phyloP scores from a whole-genome alignment of 192 early-diverging fungal genomes.

The Coemansia sp. region DNA sequence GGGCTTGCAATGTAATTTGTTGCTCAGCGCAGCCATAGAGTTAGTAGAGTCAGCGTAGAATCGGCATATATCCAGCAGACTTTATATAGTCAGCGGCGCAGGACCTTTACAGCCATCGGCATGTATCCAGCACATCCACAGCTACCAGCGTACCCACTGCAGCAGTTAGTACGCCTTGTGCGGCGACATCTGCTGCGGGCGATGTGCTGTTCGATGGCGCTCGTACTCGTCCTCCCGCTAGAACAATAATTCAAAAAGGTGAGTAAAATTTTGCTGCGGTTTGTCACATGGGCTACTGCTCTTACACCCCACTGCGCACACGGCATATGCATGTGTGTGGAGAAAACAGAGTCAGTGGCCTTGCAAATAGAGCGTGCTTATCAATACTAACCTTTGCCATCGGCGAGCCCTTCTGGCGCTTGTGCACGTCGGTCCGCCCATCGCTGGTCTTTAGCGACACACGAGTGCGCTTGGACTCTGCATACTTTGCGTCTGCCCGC shows the following conservation, averaged over 20 bases:
- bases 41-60: background rate
- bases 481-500: background rate
- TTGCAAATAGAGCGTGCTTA: background rate
- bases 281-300: background rate
- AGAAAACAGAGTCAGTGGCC: conserved; percentile 3
- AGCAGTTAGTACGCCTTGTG: conserved; percentile 16
- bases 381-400: conserved; percentile 32
- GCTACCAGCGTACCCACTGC: no score
- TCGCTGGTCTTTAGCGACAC: conserved; percentile 28
- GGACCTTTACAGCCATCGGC: no score
- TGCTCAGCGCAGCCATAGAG: background rate
- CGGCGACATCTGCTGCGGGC: conserved; percentile 17
- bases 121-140: no score
- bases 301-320: background rate
- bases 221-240: conserved; percentile 24
- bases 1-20: background rate
- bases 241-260: background rate
- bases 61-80: no score
- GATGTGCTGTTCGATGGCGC: conserved; percentile 7
- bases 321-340: background rate
- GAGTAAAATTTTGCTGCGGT: background rate
- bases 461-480: conserved; percentile 26
- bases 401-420: background rate
- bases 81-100: no score
- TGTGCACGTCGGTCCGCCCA: background rate